These are phyloP conservation scores for Geotrichum fermentans DNA, from an alignment of 1,139 yeast species.

Conservation along the genomic window DNA sequence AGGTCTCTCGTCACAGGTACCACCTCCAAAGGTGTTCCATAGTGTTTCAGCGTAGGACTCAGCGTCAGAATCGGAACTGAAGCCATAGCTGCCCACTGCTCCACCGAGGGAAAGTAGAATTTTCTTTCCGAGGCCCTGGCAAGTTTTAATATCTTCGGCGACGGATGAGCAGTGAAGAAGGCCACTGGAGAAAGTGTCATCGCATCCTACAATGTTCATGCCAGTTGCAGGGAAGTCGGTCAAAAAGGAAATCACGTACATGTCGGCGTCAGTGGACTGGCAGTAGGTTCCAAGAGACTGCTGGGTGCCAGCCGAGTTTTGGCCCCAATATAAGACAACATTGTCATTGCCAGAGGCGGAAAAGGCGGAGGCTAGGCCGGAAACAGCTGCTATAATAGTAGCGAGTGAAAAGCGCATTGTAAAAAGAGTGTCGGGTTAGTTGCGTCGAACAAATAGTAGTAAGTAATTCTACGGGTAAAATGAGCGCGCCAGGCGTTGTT, in stretches of 20 bases:
- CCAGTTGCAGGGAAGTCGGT: conserved; percentile 49
- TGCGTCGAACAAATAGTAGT: background rate
- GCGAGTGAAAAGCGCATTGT: conserved; percentile 2
- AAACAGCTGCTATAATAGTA: conserved; percentile 7
- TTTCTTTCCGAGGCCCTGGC: conserved; percentile 69
- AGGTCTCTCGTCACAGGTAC: conserved; percentile 59
- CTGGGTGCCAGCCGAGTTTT: conserved; percentile 64
- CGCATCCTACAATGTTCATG: conserved; percentile 68
- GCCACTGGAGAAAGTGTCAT: conserved; percentile 48
- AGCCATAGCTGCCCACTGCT: conserved; percentile 72
- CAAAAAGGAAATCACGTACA: conserved; percentile 67
- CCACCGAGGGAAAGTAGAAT: conserved; percentile 79
- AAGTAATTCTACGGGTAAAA: background rate
- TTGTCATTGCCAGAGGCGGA: conserved; percentile 17
- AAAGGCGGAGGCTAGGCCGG: conserved; percentile 11
- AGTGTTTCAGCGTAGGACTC: conserved; percentile 62
- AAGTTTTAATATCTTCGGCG: conserved; percentile 63
- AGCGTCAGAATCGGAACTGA: conserved; percentile 56
- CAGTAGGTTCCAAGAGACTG: conserved; percentile 63
- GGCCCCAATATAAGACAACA: conserved; percentile 87
- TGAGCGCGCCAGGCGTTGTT: conserved; percentile 4
- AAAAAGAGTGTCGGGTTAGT: background rate
- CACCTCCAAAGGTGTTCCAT: conserved; percentile 85
- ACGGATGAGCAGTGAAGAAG: conserved; percentile 53
- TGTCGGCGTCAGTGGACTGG: conserved; percentile 62